A percentile compares a stretch with the other conserved stretches of the same genome.
Conservation (phyloP, 352 stramenopile species). For the Phytophthora litchii region DNA sequence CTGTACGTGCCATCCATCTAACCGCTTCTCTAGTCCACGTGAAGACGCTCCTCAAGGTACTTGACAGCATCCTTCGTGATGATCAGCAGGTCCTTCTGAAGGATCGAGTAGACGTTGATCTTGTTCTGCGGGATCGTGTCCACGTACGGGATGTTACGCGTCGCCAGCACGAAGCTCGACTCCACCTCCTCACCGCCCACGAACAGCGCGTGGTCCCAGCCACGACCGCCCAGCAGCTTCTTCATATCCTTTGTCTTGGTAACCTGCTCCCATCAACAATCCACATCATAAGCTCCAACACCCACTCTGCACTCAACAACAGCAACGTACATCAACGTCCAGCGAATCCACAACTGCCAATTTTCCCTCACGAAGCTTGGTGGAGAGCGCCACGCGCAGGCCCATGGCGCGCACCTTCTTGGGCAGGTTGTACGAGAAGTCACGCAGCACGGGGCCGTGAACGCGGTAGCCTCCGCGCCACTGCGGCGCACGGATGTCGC, state of each 20-base stretch:
- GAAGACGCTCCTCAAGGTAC: constrained; percentile 88
- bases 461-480: constrained; percentile 87
- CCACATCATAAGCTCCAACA: neutral
- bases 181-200: constrained; percentile 76
- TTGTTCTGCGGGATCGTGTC: constrained; percentile 86
- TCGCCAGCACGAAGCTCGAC: constrained; percentile 81
- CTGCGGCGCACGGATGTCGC: constrained; percentile 84
- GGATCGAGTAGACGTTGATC: constrained; percentile 91
- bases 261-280: constrained; percentile 42
- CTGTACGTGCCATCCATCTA: constrained; percentile 17
- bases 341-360: constrained; percentile 82
- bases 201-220: constrained; percentile 89
- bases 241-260: constrained; percentile 91
- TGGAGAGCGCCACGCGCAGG: constrained; percentile 83
- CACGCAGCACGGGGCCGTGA: constrained; percentile 83
- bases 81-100: constrained; percentile 89
- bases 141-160: constrained; percentile 86
- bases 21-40: constrained; percentile 68
- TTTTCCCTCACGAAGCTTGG: constrained; percentile 89
- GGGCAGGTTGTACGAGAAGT: constrained; percentile 87
- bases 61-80: constrained; percentile 87
- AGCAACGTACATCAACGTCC: constrained; percentile 64
- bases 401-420: constrained; percentile 91
- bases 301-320: neutral
- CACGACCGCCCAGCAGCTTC: constrained; percentile 70